Evolutionary conservation across 305 asterid genomes (phyloP).

Genomic region (Nicotiana rustica): DNA sequence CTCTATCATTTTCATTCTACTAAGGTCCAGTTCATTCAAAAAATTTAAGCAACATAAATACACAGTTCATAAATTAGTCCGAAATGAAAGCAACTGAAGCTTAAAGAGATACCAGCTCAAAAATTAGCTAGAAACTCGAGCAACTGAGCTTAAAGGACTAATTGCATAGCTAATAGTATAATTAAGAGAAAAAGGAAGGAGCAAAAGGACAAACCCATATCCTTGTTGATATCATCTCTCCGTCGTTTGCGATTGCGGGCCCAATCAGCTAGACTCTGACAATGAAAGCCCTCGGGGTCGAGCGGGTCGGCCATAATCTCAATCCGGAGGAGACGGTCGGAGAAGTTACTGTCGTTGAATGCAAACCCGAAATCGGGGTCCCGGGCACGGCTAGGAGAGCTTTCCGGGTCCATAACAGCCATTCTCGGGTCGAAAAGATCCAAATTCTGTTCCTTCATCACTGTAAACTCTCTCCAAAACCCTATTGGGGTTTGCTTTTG

Average conservation of each 20-base stretch:
- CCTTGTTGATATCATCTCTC: conserved; percentile 70
- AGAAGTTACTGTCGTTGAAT: conserved; percentile 89
- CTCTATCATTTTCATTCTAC: neutral
- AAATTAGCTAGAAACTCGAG: neutral
- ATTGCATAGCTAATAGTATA: neutral
- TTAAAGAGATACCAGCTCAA: neutral
- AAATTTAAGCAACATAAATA: neutral
- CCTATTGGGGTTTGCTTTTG: neutral
- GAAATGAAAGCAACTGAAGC: neutral
- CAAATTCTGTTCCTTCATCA: conserved; percentile 82
- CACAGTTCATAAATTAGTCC: neutral
- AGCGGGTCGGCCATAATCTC: conserved; percentile 75
- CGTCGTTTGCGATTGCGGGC: conserved; percentile 87
- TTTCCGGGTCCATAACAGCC: conserved; percentile 72
- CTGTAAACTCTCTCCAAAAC: conserved; percentile 33
- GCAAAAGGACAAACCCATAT: conserved; percentile 53
- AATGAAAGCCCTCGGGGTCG: conserved; percentile 55
- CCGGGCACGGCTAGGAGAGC: conserved; percentile 53
- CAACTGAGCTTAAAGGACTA: neutral
- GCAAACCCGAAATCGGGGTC: conserved; percentile 83
- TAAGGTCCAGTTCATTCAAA: neutral
- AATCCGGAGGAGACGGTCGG: conserved; percentile 84
- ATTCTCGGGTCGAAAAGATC: conserved; percentile 92
- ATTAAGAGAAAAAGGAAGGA: neutral
- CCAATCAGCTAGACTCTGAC: conserved; percentile 88